A percentile compares a stretch with the other conserved stretches of the same genome.
Evolutionary conservation across 2,329 filamentous ascomycete species (phyloP).

Genomic region (Dissoconium aciculare): DNA sequence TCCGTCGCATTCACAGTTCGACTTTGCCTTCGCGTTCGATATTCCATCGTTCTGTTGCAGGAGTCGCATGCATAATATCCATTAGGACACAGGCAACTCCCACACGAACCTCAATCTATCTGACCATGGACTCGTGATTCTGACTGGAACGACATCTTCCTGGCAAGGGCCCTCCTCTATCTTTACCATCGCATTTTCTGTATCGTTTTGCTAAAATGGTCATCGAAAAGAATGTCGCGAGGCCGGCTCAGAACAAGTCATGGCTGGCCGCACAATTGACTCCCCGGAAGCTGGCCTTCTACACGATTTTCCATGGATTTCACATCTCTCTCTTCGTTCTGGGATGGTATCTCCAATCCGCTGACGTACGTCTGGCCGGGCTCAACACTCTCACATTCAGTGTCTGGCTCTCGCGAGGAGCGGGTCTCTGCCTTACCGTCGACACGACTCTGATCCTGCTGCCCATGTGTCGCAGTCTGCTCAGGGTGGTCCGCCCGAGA

Average conservation of each 20-base stretch:
- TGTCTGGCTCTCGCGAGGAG: conserved; percentile 92
- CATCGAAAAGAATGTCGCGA: no score
- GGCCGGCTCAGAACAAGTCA: conserved; percentile 17
- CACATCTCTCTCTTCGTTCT: conserved; percentile 25
- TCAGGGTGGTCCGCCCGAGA: conserved; percentile 75
- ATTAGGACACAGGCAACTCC: no score
- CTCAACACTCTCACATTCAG: conserved; percentile 75
- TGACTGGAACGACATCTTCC: no score
- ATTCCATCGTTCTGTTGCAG: no score
- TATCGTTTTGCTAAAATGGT: no score
- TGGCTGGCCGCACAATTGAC: conserved; percentile 24
- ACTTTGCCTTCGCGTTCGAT: no score
- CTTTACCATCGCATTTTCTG: no score
- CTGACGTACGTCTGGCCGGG: conserved; percentile 51
- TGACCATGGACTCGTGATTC: no score
- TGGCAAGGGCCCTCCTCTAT: no score
- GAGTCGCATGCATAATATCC: no score
- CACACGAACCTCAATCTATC: no score
- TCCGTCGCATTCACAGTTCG: no score
- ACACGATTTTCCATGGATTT: conserved; percentile 24
- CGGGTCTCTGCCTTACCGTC: conserved; percentile 68
- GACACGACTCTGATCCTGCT: conserved; percentile 80
- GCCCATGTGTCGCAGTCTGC: conserved; percentile 84
- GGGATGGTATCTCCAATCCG: conserved; percentile 47
- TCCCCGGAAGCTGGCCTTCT: conserved; percentile 23